Conservation (phyloP, 1,139 yeast species). For the Yamadazyma siamensis region DNA sequence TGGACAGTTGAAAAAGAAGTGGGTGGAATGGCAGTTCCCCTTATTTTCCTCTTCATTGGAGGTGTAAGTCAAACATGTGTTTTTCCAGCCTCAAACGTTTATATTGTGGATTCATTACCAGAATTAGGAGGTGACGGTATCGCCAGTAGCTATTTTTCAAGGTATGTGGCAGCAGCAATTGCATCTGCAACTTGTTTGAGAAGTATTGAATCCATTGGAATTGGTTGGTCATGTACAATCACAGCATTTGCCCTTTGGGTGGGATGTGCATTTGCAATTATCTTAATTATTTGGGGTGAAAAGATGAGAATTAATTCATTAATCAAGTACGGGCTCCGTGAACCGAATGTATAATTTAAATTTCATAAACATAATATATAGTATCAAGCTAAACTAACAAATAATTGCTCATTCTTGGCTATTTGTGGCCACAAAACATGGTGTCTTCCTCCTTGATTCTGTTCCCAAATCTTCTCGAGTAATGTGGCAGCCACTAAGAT, state of each 20-base stretch:
- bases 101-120: constrained; percentile 56
- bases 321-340: constrained; percentile 7
- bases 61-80: constrained; percentile 49
- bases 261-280: constrained; percentile 20
- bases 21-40: constrained; percentile 55
- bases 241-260: constrained; percentile 29
- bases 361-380: too few relatives aligned
- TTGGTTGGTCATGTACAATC: constrained; percentile 51
- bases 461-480: constrained; percentile 8
- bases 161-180: constrained; percentile 49
- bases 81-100: constrained; percentile 51
- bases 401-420: constrained; percentile 6
- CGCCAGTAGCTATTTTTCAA: constrained; percentile 47
- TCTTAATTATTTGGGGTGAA: constrained; percentile 22
- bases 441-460: constrained; percentile 7
- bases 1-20: constrained; percentile 46
- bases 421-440: constrained; percentile 11
- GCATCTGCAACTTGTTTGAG: constrained; percentile 46
- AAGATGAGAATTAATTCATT: constrained; percentile 16
- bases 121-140: constrained; percentile 51
- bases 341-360: too few relatives aligned
- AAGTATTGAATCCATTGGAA: constrained; percentile 44
- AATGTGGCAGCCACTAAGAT: constrained; percentile 8
- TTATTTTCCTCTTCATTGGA: constrained; percentile 42
- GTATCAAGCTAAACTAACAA: constrained; percentile 7